phyloP scores from a whole-genome alignment of 805 yeast species.

The Geotrichum ghanense region DNA sequence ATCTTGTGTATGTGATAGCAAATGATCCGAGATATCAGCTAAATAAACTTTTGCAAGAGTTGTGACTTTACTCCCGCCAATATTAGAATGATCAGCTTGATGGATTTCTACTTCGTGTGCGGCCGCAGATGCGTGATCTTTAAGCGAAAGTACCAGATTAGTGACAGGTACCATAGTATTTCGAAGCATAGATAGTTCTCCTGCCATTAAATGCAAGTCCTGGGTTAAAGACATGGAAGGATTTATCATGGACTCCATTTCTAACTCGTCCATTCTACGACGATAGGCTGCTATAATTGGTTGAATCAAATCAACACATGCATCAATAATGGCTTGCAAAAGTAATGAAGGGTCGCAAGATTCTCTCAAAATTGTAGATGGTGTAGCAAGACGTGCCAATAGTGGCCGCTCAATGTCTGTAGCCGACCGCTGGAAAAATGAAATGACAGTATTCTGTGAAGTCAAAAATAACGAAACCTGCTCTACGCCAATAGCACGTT shows the following conservation, averaged over 20 bases:
- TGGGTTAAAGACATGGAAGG: slow-evolving; percentile 43
- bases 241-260: slow-evolving; percentile 37
- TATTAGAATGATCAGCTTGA: slow-evolving; percentile 5
- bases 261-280: slow-evolving; percentile 36
- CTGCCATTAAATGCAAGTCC: slow-evolving; percentile 41
- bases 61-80: slow-evolving; percentile 24
- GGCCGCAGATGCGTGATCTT: slow-evolving; percentile 27
- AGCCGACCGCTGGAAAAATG: slow-evolving; percentile 49
- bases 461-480: slow-evolving; percentile 43
- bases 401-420: slow-evolving; percentile 42
- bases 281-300: slow-evolving; percentile 46
- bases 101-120: slow-evolving; percentile 4
- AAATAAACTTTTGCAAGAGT: slow-evolving; percentile 37
- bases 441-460: slow-evolving; percentile 35
- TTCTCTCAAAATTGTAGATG: slow-evolving; percentile 37
- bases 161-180: slow-evolving; percentile 38
- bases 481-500: slow-evolving; percentile 40
- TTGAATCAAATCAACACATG: slow-evolving; percentile 40
- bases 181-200: slow-evolving; percentile 39
- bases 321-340: slow-evolving; percentile 44
- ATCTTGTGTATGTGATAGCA: slow-evolving; percentile 39
- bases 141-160: slow-evolving; percentile 34
- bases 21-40: slow-evolving; percentile 47
- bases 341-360: slow-evolving; percentile 41
- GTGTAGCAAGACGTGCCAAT: slow-evolving; percentile 34